Evolutionary conservation across 768 basidiomycete genomes (phyloP).

Genomic region (Russula dissimulans): DNA sequence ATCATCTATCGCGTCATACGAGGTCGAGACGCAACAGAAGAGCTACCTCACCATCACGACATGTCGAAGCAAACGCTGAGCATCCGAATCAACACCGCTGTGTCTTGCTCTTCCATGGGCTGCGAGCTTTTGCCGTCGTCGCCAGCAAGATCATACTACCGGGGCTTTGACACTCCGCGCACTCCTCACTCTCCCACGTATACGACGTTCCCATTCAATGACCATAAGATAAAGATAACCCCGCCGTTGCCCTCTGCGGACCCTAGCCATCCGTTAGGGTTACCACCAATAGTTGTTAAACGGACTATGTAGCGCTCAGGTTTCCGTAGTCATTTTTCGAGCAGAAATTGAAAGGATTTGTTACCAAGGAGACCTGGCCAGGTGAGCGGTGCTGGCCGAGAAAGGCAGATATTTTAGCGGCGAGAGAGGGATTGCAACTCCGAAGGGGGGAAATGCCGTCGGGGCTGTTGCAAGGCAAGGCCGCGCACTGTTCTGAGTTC

Average conservation of each 20-base stretch:
- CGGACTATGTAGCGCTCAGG: too few species aligned
- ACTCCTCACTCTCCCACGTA: neutral
- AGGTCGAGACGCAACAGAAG: constrained; percentile 1
- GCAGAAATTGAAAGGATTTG: too few species aligned
- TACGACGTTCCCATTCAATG: neutral
- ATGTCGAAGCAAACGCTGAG: neutral
- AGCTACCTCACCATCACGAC: neutral
- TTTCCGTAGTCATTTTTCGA: too few species aligned
- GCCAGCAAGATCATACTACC: neutral
- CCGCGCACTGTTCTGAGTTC: constrained; percentile 1
- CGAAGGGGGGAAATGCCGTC: constrained; percentile 12
- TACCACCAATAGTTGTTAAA: neutral
- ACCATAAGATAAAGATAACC: neutral
- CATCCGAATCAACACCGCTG: neutral
- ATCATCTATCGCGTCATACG: constrained; percentile 17
- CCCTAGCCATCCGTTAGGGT: neutral
- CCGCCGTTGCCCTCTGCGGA: constrained; percentile 2
- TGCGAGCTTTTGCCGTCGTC: neutral
- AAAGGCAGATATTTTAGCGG: constrained; percentile 4
- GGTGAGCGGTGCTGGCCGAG: too few species aligned
- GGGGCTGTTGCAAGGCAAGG: constrained; percentile 1
- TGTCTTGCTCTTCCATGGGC: neutral
- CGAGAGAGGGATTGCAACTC: constrained; percentile 9
- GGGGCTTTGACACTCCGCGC: neutral
- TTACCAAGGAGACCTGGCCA: too few species aligned